Evolutionary conservation across 306 rosid species (phyloP).

Genomic region (Medicago ruthenica): DNA sequence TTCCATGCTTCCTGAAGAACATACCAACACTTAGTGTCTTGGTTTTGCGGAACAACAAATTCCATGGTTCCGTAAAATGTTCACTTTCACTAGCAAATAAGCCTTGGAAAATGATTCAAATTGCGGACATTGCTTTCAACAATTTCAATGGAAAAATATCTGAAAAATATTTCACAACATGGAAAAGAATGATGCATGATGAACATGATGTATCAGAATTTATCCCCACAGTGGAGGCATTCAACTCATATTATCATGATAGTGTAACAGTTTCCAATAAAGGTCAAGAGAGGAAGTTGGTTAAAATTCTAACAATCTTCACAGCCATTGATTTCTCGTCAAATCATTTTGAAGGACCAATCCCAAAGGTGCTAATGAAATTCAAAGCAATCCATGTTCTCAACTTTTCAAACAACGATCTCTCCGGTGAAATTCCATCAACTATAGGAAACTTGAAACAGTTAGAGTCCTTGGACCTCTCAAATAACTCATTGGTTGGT

Average conservation of each 20-base stretch:
- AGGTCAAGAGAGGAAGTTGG: conserved; percentile 15
- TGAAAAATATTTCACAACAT: not conserved
- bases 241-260: not conserved
- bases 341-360: too few relatives aligned
- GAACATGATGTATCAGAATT: not conserved
- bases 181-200: conserved; percentile 32
- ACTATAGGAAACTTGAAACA: not conserved
- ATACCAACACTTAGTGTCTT: conserved; percentile 40
- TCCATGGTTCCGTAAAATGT: conserved; percentile 44
- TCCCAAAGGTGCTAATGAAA: too few relatives aligned
- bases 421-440: too few relatives aligned
- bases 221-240: not conserved
- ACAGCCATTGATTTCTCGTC: conserved; percentile 51
- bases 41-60: conserved; percentile 41
- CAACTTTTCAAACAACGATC: too few relatives aligned
- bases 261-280: not conserved
- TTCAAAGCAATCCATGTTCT: too few relatives aligned
- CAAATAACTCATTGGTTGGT: conserved; percentile 35
- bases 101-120: conserved; percentile 40
- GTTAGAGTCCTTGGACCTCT: conserved; percentile 54
- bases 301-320: conserved; percentile 29
- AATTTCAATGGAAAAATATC: conserved; percentile 43
- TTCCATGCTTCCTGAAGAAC: not conserved
- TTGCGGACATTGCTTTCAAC: conserved; percentile 51
- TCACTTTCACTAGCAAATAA: not conserved